Base-by-base conservation (phyloP, 495 filamentous ascomycete genomes). In the Aspergillus ostianus region DNA sequence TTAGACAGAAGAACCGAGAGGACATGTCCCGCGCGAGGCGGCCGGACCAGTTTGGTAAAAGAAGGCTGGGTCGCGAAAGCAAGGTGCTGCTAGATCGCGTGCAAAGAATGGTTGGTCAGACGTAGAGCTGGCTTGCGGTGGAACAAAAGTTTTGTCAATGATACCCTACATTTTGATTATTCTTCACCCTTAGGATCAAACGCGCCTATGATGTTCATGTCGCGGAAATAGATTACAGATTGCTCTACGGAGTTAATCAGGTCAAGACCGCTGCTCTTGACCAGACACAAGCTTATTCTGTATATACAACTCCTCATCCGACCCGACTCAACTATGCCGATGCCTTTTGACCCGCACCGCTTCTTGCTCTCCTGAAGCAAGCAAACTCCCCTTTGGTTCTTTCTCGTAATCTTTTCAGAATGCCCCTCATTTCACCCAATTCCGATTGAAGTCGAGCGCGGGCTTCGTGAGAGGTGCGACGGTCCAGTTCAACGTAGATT, bases 401-500 rank as follows among this genome's bases (percentile, higher is more conserved):
- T 67, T 96, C 91, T 63, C 91, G 82, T 64, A 97, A 76, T 60
- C 83, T 80, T 80, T 96, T 96, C 57, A 98, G 75, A 18, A 92
- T 84, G 29, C 79, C 85, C 56, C 92, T 82, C 92, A 98, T 93
- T 72, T 90, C 90, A 44, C 88, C 89, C 64, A 98, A 75, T 76
- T 97, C 93, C 29, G 81, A 85, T 77, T 97, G 92, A 52, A 98
- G 80, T 55, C 83, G 79, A 26, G 81, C 80, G 54, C 93, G 80
- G 20, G 92, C 92, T 61, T 92, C 88, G 55, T 90, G 90, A 63
- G 93, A 91, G 56, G 93, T 97, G 51, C 90, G 85, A 47, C 82
- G 77, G 67, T 98, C 94, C 26, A 98, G 74, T 74, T 91, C 89
- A 54, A 91, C 83, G 71, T 98, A 98, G 55, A 98, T 89, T 74